A percentile compares a stretch with the other conserved stretches of the same genome.
Conservation (phyloP, 306 rosid genomes). For the Lotus japonicus region DNA sequence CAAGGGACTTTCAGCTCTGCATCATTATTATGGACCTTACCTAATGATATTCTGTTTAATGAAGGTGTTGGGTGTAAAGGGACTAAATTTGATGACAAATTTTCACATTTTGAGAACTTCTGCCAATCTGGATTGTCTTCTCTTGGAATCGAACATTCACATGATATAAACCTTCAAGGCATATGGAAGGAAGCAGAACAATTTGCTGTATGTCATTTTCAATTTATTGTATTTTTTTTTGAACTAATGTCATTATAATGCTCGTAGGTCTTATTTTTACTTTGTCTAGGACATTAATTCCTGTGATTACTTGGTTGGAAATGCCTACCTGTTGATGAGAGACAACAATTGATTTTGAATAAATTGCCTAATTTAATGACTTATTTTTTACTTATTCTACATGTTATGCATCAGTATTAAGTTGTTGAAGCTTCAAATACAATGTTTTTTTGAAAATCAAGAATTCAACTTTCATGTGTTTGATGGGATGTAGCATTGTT, state of each 20-base stretch:
- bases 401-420: neutral
- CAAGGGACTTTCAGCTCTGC: conserved; percentile 27
- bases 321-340: conserved; percentile 1
- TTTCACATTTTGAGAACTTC: conserved; percentile 50
- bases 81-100: conserved; percentile 26
- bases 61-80: conserved; percentile 29
- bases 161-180: conserved; percentile 37
- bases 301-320: neutral
- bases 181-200: conserved; percentile 75
- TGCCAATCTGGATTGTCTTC: conserved; percentile 61
- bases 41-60: conserved; percentile 15
- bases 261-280: neutral
- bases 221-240: conserved; percentile 12
- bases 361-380: conserved; percentile 7
- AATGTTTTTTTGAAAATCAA: neutral
- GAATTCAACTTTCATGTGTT: neutral
- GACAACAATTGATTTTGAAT: neutral
- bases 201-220: conserved; percentile 43
- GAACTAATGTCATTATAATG: neutral
- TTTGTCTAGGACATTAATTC: neutral
- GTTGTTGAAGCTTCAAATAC: conserved; percentile 5
- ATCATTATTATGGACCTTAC: conserved; percentile 9
- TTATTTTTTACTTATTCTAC: neutral
- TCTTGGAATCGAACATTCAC: conserved; percentile 51
- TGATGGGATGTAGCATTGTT: neutral